Conservation (phyloP, 1,139 yeast species). For the Kurtzmaniella natalensis region DNA sequence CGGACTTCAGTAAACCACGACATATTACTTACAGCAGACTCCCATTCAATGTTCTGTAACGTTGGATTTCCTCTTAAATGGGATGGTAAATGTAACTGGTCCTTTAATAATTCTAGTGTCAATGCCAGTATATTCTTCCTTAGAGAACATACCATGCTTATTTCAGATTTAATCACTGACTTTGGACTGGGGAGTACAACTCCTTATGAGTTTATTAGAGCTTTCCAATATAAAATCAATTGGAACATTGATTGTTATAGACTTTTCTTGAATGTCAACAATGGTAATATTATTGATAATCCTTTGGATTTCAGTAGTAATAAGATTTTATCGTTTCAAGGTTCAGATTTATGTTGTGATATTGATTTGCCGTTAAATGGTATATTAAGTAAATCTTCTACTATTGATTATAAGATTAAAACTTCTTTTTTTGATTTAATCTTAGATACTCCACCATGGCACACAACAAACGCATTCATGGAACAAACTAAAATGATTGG, state of each 20-base stretch:
- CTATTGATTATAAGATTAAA: slow-evolving; percentile 47
- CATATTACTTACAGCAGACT: slow-evolving; percentile 59
- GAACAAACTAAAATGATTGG: slow-evolving; percentile 59
- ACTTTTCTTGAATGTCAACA: slow-evolving; percentile 75
- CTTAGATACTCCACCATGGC: slow-evolving; percentile 87
- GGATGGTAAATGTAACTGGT: slow-evolving; percentile 78
- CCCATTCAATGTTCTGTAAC: slow-evolving; percentile 52
- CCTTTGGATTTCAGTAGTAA: slow-evolving; percentile 83
- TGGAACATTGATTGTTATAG: slow-evolving; percentile 60
- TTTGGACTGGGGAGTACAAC: slow-evolving; percentile 71
- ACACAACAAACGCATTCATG: slow-evolving; percentile 72
- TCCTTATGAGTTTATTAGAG: slow-evolving; percentile 73
- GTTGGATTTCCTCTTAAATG: slow-evolving; percentile 72
- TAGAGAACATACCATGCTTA: slow-evolving; percentile 75
- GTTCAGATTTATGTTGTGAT: slow-evolving; percentile 49
- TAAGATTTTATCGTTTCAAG: slow-evolving; percentile 69
- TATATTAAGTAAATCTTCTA: slow-evolving; percentile 53
- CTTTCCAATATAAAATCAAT: slow-evolving; percentile 55
- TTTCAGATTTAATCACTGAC: slow-evolving; percentile 74
- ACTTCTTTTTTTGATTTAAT: slow-evolving; percentile 63
- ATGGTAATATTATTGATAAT: slow-evolving; percentile 79
- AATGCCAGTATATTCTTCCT: slow-evolving; percentile 60
- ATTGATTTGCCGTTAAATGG: slow-evolving; percentile 59
- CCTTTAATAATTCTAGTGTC: slow-evolving; percentile 47
- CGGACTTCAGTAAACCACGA: slow-evolving; percentile 89